Base-by-base conservation (phyloP, 495 filamentous ascomycete species). In the Penicillium goetzii region DNA sequence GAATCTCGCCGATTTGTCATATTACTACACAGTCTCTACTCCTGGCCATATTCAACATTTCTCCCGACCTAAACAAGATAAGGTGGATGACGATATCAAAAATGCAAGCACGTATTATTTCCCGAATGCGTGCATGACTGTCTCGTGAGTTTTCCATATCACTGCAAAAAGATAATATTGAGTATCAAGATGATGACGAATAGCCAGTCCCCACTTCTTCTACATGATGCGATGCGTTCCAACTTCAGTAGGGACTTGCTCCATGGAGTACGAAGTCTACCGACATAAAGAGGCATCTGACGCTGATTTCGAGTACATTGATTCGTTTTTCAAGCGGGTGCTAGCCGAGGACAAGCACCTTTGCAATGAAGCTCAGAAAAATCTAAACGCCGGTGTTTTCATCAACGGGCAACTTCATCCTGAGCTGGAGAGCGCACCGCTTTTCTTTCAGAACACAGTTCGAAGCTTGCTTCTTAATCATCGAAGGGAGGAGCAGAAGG, bases 351-450 rank as follows among this genome's bases (percentile, higher is more conserved):
- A 84, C 63, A 81, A 81, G 59, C 63, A 73, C 40, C 75, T 83
- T 34, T 82, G 80, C 68, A 72, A 73, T 54, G 66, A 67, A 0
- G 75, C 77, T 2, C 79, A 83, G 64, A 75, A 75, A 63, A 83
- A 83, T 59, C 68, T 83, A 15, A 74, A 76, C 58, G 71, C 72
- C 12, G 80, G 80, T 11, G 69, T 83, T 17, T 84, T 79, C 60
- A 73, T 80, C 19, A 82, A 78, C 59, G 81, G 81, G 26, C 76
- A 80, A 64, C 63, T 84, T 41, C 80, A 83, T 59, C 80, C 80
- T 5, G 64, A 69, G 6, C 74, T 76, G 57, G 80, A 82, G 45
- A 78, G 68, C 30, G 68, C 77, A 0, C 76, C 80, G 3, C 65
- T 82, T 0, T 80, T 74, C 72, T 83, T 82, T 69, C 81, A 84